phyloP scores from a whole-genome alignment of 2,329 filamentous ascomycete genomes.

The Alternaria alternata region DNA sequence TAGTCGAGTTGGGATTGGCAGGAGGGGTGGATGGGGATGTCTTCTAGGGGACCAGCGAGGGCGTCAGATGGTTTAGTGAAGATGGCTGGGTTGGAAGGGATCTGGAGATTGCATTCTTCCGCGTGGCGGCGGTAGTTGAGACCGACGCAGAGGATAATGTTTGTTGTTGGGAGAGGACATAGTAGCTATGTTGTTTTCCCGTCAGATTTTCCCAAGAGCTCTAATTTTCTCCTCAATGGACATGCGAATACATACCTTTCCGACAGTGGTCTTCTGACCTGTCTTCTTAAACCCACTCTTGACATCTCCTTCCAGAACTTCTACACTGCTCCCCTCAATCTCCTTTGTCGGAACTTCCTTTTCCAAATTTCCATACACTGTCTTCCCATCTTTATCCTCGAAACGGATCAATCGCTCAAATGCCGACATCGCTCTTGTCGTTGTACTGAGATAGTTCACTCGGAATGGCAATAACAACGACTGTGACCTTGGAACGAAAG shows the following conservation, averaged over 20 bases:
- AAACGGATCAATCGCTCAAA: slow-evolving; percentile 49
- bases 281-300: slow-evolving; percentile 42
- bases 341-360: slow-evolving; percentile 40
- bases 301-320: slow-evolving; percentile 41
- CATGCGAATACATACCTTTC: slow-evolving; percentile 19
- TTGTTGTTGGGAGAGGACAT: slow-evolving; percentile 37
- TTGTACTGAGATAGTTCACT: slow-evolving; percentile 7
- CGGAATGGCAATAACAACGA: neutral
- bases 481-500: neutral
- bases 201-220: neutral
- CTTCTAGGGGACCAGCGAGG: slow-evolving; percentile 43
- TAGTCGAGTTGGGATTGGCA: slow-evolving; percentile 48
- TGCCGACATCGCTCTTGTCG: slow-evolving; percentile 25
- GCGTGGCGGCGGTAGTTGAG: slow-evolving; percentile 49
- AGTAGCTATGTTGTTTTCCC: slow-evolving; percentile 25
- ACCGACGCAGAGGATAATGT: slow-evolving; percentile 46
- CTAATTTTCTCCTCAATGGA: too few species aligned
- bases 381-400: slow-evolving; percentile 38
- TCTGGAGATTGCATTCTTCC: slow-evolving; percentile 42
- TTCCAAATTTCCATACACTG: slow-evolving; percentile 42
- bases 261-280: slow-evolving; percentile 35
- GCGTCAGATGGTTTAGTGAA: slow-evolving; percentile 49
- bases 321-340: slow-evolving; percentile 42
- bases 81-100: slow-evolving; percentile 45
- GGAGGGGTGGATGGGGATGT: slow-evolving; percentile 40